Conservation (phyloP, 768 basidiomycete species). For the Royoungia palumana region DNA sequence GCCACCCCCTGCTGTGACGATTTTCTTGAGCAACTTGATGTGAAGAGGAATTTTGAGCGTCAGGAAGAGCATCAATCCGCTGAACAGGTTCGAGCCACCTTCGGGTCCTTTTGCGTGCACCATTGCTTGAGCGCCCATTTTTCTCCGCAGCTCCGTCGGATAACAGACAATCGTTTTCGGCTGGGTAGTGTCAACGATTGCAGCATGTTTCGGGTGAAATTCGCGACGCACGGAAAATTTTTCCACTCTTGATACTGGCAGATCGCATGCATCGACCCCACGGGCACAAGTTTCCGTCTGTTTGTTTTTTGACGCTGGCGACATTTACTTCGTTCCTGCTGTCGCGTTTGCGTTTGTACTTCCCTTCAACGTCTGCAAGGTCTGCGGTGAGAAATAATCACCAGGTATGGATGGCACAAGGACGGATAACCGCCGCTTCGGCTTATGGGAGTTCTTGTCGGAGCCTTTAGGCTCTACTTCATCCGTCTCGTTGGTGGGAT, state of each 20-base stretch:
- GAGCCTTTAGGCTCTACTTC: background rate
- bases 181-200: slow-evolving; percentile 36
- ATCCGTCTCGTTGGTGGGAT: background rate
- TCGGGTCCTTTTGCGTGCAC: slow-evolving; percentile 47
- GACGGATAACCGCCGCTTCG: slow-evolving; percentile 28
- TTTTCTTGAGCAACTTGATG: slow-evolving; percentile 58
- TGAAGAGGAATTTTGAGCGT: slow-evolving; percentile 64
- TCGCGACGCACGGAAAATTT: slow-evolving; percentile 57
- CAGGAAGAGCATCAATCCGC: slow-evolving; percentile 68
- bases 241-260: slow-evolving; percentile 51
- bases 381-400: slow-evolving; percentile 25
- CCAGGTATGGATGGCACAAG: slow-evolving; percentile 25
- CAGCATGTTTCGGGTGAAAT: background rate
- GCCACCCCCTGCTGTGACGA: slow-evolving; percentile 69
- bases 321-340: too few relatives aligned
- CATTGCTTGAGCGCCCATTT: slow-evolving; percentile 65
- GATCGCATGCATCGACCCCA: too few relatives aligned
- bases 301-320: too few relatives aligned
- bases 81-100: slow-evolving; percentile 52
- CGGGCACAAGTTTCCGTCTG: too few relatives aligned
- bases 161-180: slow-evolving; percentile 58
- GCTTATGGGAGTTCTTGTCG: background rate
- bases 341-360: background rate
- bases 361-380: background rate
- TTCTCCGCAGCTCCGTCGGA: slow-evolving; percentile 59